Conservation (phyloP, 169 alveolate genomes). For the Plasmodium reichenowi region DNA sequence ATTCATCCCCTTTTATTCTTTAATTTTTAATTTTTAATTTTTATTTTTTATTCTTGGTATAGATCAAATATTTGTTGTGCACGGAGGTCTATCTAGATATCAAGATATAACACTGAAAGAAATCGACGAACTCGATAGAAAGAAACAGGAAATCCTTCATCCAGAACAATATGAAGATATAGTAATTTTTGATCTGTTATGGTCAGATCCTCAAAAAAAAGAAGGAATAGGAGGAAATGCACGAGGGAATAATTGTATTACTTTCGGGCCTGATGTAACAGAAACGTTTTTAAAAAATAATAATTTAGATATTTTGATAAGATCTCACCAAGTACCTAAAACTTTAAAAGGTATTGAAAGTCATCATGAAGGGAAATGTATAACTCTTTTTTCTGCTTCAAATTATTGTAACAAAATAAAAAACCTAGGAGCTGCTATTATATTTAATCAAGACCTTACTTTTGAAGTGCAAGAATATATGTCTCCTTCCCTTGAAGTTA, state of each 20-base stretch:
- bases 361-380: constrained; percentile 90
- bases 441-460: constrained; percentile 86
- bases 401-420: constrained; percentile 93
- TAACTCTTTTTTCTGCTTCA: constrained; percentile 93
- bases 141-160: constrained; percentile 90
- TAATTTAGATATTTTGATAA: constrained; percentile 89
- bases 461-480: constrained; percentile 91
- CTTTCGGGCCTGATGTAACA: constrained; percentile 94
- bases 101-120: constrained; percentile 89
- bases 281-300: constrained; percentile 89
- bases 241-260: constrained; percentile 92
- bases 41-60: background rate
- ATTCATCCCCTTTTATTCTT: background rate
- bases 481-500: constrained; percentile 89
- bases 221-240: constrained; percentile 89
- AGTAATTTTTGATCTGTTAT: constrained; percentile 91
- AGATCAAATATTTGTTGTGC: constrained; percentile 87
- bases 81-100: constrained; percentile 93
- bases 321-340: constrained; percentile 94
- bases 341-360: constrained; percentile 91
- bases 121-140: constrained; percentile 87
- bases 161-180: constrained; percentile 90
- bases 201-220: constrained; percentile 93
- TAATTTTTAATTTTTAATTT: too few relatives aligned
- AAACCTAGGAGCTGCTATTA: constrained; percentile 90